Evolutionary conservation across 441 rosid species (phyloP), one percentile per base, ranked within the genome.

Genomic region (Eutrema salsugineum): DNA sequence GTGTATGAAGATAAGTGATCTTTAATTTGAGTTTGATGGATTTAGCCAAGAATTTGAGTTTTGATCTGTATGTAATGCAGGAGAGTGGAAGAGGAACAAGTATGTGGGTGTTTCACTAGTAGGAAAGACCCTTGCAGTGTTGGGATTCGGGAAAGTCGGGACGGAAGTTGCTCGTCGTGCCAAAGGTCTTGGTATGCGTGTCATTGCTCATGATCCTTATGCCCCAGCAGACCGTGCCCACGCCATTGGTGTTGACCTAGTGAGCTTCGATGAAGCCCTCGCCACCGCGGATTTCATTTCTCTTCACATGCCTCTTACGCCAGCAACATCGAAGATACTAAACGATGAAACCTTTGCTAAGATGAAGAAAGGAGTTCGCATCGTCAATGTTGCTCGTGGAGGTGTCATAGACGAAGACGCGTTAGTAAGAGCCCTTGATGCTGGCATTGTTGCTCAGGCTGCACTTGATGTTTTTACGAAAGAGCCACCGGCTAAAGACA

Each of bases 91-190:
- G 61, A 78, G 98, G 70, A 95, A 67, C 95, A 95, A 89, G 70
- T 95, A 95, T 67, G 99, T 93, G 12, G 98, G 97, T 32, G 98
- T 95, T 22, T 95, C 99, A 17, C 89, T 95, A 40, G 98, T 95
- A 7, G 97, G 98, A 14, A 93, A 95, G 80, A 95, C 96, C 5
- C 89, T 95, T 70, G 97, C 90, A 11, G 90, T 95, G 15, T 48
- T 91, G 88, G 99, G 99, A 39, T 95, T 95, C n/a, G 98, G 99
- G 2, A 91, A 93, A 83, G 99, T 95, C 51, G 98, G 99, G 53
- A 87, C 97, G 0, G 96, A 95, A 78, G 98, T 95, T 53, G 95
- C 98, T 32, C 66, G 98, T 14, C 91, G 98, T 33, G 97, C 97
- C 24, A 95, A 89, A 81, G 99, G 98, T 11, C 96, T 95, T 44